These are phyloP conservation scores for Escallonia herrerae DNA, from an alignment of 129 eudicot genomes.

Conservation along the genomic window DNA sequence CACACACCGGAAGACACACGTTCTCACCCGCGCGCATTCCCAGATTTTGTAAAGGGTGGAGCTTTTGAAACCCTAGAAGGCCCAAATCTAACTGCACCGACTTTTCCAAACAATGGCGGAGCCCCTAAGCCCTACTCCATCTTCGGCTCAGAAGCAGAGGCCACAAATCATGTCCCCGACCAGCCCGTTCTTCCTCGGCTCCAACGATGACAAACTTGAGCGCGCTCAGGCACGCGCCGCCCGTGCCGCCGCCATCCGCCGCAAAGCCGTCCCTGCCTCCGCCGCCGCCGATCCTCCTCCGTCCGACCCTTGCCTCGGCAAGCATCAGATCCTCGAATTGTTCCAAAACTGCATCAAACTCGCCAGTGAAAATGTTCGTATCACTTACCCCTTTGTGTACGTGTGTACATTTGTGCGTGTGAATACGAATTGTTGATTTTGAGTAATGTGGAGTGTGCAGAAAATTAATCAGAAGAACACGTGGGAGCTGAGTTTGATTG, in stretches of 20 bases:
- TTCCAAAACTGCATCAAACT: constrained; percentile 77
- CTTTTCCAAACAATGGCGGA: constrained; percentile 40
- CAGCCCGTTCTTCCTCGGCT: constrained; percentile 54
- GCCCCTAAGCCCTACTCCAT: constrained; percentile 54
- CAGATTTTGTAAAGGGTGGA: neutral
- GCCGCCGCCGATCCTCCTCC: constrained; percentile 7
- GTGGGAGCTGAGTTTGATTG: constrained; percentile 78
- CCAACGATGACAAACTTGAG: constrained; percentile 78
- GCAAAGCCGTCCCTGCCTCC: constrained; percentile 30
- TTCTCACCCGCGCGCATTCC: neutral
- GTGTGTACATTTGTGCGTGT: neutral
- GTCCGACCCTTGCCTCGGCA: constrained; percentile 30
- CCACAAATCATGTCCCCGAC: constrained; percentile 42
- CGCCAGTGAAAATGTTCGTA: constrained; percentile 73
- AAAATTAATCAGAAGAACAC: constrained; percentile 85
- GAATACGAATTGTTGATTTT: neutral
- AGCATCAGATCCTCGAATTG: constrained; percentile 63
- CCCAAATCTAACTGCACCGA: too few species aligned
- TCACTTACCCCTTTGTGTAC: neutral
- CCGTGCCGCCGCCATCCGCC: constrained; percentile 75
- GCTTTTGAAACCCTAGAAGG: neutral
- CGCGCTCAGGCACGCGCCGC: constrained; percentile 95
- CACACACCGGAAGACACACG: neutral
- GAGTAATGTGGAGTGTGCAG: constrained; percentile 23
- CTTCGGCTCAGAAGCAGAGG: constrained; percentile 33